Evolutionary conservation across 768 basidiomycete species (phyloP).

Genomic region (Pulveroboletus sp.): DNA sequence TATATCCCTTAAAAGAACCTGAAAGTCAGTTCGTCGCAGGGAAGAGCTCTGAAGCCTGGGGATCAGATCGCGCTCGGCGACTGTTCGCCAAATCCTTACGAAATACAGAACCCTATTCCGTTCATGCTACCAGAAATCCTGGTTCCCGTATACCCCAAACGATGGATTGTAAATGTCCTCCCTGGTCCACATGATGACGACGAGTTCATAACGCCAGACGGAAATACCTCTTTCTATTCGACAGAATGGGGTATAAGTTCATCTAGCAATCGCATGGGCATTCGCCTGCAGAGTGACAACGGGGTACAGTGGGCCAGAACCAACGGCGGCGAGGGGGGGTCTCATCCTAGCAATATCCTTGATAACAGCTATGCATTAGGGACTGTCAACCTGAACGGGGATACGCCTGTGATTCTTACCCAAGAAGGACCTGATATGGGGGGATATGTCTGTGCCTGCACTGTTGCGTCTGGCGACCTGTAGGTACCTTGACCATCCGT

Average conservation of each 20-base stretch:
- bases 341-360: conserved; percentile 64
- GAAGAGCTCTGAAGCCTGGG: conserved; percentile 45
- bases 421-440: conserved; percentile 63
- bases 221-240: conserved; percentile 46
- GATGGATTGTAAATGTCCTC: conserved; percentile 53
- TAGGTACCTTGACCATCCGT: conserved; percentile 22
- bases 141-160: conserved; percentile 41
- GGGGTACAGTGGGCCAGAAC: conserved; percentile 50
- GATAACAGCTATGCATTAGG: conserved; percentile 57
- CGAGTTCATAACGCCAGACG: conserved; percentile 47
- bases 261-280: conserved; percentile 60
- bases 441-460: conserved; percentile 55
- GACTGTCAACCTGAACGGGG: conserved; percentile 59
- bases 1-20: not conserved
- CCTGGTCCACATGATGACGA: conserved; percentile 60
- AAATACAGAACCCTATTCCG: conserved; percentile 1
- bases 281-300: conserved; percentile 45
- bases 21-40: conserved; percentile 31
- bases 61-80: conserved; percentile 45
- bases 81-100: conserved; percentile 22
- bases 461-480: conserved; percentile 48
- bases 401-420: conserved; percentile 62
- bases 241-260: conserved; percentile 50
- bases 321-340: conserved; percentile 62
- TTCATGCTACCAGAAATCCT: conserved; percentile 25